Conservation (phyloP, 305 asterid genomes). For the Andrographis paniculata region DNA sequence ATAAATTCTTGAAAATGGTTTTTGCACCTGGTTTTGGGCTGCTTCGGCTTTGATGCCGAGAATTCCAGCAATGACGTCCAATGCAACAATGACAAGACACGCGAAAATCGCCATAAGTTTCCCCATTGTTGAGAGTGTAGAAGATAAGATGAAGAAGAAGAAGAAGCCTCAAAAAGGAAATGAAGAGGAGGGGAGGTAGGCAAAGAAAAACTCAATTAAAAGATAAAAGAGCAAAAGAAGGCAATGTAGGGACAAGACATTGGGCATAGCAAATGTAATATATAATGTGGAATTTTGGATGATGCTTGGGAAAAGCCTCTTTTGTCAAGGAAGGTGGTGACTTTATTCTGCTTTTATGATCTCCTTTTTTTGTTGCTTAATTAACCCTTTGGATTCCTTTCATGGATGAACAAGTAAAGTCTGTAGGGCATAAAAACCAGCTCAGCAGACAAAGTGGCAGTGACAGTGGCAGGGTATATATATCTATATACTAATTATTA, state of each 20-base stretch:
- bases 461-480: no score
- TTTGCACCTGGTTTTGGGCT: constrained; percentile 67
- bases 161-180: constrained; percentile 7
- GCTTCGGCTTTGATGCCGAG: constrained; percentile 87
- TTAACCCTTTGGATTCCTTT: constrained; percentile 32
- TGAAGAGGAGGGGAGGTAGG: background rate
- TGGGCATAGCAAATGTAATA: no score
- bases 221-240: background rate
- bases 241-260: no score
- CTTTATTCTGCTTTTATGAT: constrained; percentile 37
- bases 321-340: constrained; percentile 45
- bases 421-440: constrained; percentile 33
- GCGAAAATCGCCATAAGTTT: constrained; percentile 54
- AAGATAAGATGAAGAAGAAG: background rate
- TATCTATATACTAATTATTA: no score
- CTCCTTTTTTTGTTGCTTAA: constrained; percentile 21
- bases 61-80: constrained; percentile 65
- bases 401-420: constrained; percentile 41
- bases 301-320: constrained; percentile 31
- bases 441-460: no score
- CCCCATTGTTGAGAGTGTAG: constrained; percentile 33
- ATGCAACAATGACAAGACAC: constrained; percentile 58
- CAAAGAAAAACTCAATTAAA: background rate
- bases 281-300: constrained; percentile 17
- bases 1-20: background rate